phyloP scores from a whole-genome alignment of 73 alveolate species.

The Paramecium sonneborni region DNA sequence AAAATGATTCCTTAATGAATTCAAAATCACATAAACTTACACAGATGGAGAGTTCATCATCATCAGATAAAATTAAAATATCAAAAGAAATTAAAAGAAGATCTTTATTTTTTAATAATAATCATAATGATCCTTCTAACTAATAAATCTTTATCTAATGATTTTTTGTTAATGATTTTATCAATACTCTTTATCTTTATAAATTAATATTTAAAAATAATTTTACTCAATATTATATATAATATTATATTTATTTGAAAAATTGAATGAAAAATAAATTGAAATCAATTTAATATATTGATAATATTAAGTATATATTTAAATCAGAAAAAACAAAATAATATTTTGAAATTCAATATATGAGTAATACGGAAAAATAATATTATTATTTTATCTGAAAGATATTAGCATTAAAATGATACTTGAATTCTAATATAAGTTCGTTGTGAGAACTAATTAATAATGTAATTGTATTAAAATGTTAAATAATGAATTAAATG shows the following conservation, averaged over 20 bases:
- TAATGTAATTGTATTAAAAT: not conserved
- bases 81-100: not conserved
- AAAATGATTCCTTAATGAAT: not conserved
- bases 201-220: not conserved
- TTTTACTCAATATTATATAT: too few species aligned
- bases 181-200: not conserved
- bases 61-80: not conserved
- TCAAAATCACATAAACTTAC: not conserved
- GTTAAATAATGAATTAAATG: conserved; percentile 6
- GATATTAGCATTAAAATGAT: not conserved
- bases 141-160: not conserved
- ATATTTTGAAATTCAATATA: not conserved
- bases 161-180: not conserved
- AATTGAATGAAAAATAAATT: not conserved
- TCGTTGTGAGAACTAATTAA: not conserved
- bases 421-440: not conserved
- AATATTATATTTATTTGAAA: not conserved
- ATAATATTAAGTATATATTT: not conserved
- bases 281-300: not conserved
- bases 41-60: not conserved
- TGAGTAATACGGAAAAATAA: not conserved
- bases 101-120: not conserved
- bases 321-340: not conserved
- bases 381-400: not conserved
- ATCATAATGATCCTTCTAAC: not conserved